A percentile compares a stretch with the other conserved stretches of the same genome.
These are phyloP conservation scores for Coprinellus micaceus DNA, from an alignment of 768 basidiomycete genomes.

Conservation along the genomic window DNA sequence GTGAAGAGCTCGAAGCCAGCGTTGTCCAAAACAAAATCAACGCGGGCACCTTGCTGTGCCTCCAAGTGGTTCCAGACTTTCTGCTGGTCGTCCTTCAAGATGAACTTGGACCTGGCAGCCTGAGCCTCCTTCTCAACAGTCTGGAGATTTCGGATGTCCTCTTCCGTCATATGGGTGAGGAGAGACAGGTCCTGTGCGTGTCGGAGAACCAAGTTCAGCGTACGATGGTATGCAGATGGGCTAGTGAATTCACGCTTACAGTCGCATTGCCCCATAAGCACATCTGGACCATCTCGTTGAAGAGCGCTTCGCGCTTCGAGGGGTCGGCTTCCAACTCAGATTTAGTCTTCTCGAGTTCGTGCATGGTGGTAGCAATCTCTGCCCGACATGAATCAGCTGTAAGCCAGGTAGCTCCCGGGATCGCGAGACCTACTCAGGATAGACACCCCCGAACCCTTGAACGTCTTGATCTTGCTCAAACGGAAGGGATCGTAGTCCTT, in stretches of 20 bases:
- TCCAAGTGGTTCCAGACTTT: conserved; percentile 71
- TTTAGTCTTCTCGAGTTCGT: conserved; percentile 56
- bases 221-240: not conserved
- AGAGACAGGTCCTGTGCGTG: conserved; percentile 76
- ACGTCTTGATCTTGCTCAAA: conserved; percentile 74
- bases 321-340: conserved; percentile 41
- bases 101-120: conserved; percentile 68
- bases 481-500: conserved; percentile 78
- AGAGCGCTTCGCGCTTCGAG: conserved; percentile 58
- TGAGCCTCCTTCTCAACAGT: conserved; percentile 79
- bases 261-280: conserved; percentile 96
- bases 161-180: conserved; percentile 77
- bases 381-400: not conserved
- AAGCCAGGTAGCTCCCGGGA: too few species aligned
- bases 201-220: not conserved
- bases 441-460: conserved; percentile 71
- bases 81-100: conserved; percentile 80
- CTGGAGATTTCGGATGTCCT: conserved; percentile 82
- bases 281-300: conserved; percentile 87
- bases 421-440: conserved; percentile 68
- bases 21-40: conserved; percentile 93
- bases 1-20: conserved; percentile 93
- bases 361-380: conserved; percentile 76
- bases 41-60: conserved; percentile 46
- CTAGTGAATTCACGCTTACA: conserved; percentile 39